Base-by-base conservation (phyloP, 768 basidiomycete species). In the Lentinula sp. region DNA sequence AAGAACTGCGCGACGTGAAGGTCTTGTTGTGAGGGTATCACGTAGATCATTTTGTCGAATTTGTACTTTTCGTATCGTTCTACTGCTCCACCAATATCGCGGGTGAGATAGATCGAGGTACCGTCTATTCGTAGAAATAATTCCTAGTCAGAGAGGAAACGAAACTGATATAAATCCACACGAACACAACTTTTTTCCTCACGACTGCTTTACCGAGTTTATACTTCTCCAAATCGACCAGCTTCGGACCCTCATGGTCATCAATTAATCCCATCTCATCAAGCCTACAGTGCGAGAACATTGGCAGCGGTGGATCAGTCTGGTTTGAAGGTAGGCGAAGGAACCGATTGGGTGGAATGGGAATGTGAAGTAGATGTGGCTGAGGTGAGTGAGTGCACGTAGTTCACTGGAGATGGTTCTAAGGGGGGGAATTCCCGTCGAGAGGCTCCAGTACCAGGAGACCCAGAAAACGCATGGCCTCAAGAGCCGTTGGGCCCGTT, bases 201-300 rank as follows among this genome's bases (percentile, higher is more conserved):
- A 98, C 78, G 63, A 98, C 88, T 2, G 93, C 90, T 70, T 88
- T 91, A n/a, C 88, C 93, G 65, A 98, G 78, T 74, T 96, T 98
- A 82, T 84, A 93, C 74, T 92, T 83, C 65, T 90, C 88, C 51
- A 98, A 75, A 71, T 98, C 89, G 55, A 95, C 85, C 46, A 96
- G 76, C 69, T 93, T 88, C 13, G 92, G 93, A 31, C 92, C 91
- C 32, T 95, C 84, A 31, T 76, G 78, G 59, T 93, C 89, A 60
- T 82, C 84, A 57, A 94, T 86, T 45, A 97, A 74, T 5, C 87
- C 85, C 75, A 91, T 81, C 66, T 86, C 80, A 56, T 89, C 79
- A 40, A 95, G 76, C 57, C 81, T 46, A 46, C 18, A 46, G 7
- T 21, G 18, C 45, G 4, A 11, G 45, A 46, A 46, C 21, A 4